These are phyloP conservation scores for Chenopodium berlandieri DNA, from an alignment of 148 eudicot species.

Conservation along the genomic window DNA sequence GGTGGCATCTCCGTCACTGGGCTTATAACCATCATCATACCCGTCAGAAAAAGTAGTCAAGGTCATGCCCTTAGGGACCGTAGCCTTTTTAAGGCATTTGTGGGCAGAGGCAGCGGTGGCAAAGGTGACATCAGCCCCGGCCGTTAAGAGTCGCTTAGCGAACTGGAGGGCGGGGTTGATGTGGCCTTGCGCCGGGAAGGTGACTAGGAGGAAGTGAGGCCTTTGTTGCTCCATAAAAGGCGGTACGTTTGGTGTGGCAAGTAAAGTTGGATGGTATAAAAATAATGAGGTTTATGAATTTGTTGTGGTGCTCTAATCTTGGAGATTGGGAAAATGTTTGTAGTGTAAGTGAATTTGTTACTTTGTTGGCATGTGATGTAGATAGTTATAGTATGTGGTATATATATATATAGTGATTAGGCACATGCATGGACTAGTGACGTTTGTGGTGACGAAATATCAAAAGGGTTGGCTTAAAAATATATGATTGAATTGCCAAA, in stretches of 20 bases:
- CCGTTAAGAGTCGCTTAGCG: constrained; percentile 35
- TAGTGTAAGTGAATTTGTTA: not conserved
- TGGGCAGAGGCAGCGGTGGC: constrained; percentile 35
- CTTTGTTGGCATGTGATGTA: constrained; percentile 11
- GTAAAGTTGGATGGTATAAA: not conserved
- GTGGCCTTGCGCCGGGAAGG: constrained; percentile 53
- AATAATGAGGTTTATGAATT: not conserved
- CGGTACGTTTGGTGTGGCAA: not conserved
- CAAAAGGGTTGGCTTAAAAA: not conserved
- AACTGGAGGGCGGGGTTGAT: constrained; percentile 62
- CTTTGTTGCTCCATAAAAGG: constrained; percentile 22
- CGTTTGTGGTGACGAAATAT: constrained; percentile 12
- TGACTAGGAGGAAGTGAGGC: constrained; percentile 46
- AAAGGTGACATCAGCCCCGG: constrained; percentile 44
- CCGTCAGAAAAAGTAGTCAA: constrained; percentile 50
- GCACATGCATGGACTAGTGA: not conserved
- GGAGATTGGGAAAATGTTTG: not conserved
- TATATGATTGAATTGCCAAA: not conserved
- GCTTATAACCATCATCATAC: constrained; percentile 38
- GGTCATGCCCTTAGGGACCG: constrained; percentile 29
- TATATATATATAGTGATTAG: not conserved
- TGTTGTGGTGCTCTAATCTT: not conserved
- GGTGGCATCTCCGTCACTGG: constrained; percentile 6
- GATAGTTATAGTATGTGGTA: not conserved
- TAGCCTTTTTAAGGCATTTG: constrained; percentile 21